Evolutionary conservation across 306 rosid genomes (phyloP), one percentile per base, ranked within the genome.

Genomic region (Echinosophora koreensis): DNA sequence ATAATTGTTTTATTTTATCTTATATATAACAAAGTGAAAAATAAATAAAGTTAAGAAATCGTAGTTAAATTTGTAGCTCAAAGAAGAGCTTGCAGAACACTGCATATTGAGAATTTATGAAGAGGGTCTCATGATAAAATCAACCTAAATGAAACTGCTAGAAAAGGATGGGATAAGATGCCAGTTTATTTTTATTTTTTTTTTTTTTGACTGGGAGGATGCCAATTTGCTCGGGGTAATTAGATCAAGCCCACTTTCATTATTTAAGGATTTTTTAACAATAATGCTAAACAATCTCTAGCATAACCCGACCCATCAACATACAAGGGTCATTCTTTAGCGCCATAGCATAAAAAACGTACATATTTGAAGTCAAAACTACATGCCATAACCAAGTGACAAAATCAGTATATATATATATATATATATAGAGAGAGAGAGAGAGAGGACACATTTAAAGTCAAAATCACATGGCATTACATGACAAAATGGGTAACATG

Each of bases 291-390:
- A 6, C 14, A 13, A 71, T 55, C 14, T 37, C 14, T 71, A 72
- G 8, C 5, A n/a, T 54, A 54, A 44, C 44, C 46, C 88, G 58
- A 41, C 42, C 46, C 16, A 57, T 41, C 57, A 57, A 56, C 17
- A 71, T 37, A 16, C 30, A 28, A 28, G 30, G 30, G 2, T 28
- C 30, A 28, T 28, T 28, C 30, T 28, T 28, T 28, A 28, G 30
- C 30, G 30, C n/a, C n/a, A n/a, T n/a, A n/a, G n/a, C n/a, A n/a
- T n/a, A n/a, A n/a, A n/a, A n/a, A n/a, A n/a, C n/a, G n/a, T n/a
- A n/a, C n/a, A n/a, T n/a, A n/a, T n/a, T 28, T 28, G 2, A 28
- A 28, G 30, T 28, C 30, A 28, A 28, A 28, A 28, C 2, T 28
- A 28, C 30, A 28, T 28, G 30, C 30, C 30, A 28, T 28, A 28